phyloP scores from a whole-genome alignment of 331 rosid species.

The Arachis monticola region DNA sequence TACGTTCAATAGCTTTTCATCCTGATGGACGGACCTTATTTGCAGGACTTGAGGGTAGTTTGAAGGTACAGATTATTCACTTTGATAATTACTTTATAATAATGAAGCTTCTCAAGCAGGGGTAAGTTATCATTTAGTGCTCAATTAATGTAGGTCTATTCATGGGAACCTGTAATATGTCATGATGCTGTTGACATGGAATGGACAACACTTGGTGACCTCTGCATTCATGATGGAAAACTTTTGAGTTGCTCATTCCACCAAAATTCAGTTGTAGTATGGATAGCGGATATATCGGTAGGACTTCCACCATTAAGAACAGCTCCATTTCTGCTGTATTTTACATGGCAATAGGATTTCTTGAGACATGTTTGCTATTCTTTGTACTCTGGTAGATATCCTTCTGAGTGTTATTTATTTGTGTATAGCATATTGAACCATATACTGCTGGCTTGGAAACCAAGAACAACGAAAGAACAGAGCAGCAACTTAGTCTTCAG shows the following conservation, averaged over 20 bases:
- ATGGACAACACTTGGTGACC: slow-evolving; percentile 83
- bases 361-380: neutral
- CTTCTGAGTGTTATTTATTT: slow-evolving; percentile 29
- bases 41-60: slow-evolving; percentile 76
- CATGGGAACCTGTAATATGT: slow-evolving; percentile 87
- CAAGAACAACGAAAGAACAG: slow-evolving; percentile 47
- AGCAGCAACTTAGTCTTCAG: slow-evolving; percentile 52
- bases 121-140: slow-evolving; percentile 18
- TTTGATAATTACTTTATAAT: slow-evolving; percentile 3
- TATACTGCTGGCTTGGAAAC: slow-evolving; percentile 58
- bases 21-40: slow-evolving; percentile 86
- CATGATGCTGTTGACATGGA: slow-evolving; percentile 78
- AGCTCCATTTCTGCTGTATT: neutral
- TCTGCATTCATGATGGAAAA: slow-evolving; percentile 82
- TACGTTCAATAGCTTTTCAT: slow-evolving; percentile 72
- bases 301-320: slow-evolving; percentile 19
- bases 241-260: slow-evolving; percentile 81
- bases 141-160: slow-evolving; percentile 61
- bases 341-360: neutral
- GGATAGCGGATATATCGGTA: slow-evolving; percentile 85
- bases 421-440: slow-evolving; percentile 72
- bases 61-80: slow-evolving; percentile 61
- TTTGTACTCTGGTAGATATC: neutral
- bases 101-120: slow-evolving; percentile 25
- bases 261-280: slow-evolving; percentile 79